phyloP scores from a whole-genome alignment of 768 basidiomycete genomes.

The Lentinula guzmanii region DNA sequence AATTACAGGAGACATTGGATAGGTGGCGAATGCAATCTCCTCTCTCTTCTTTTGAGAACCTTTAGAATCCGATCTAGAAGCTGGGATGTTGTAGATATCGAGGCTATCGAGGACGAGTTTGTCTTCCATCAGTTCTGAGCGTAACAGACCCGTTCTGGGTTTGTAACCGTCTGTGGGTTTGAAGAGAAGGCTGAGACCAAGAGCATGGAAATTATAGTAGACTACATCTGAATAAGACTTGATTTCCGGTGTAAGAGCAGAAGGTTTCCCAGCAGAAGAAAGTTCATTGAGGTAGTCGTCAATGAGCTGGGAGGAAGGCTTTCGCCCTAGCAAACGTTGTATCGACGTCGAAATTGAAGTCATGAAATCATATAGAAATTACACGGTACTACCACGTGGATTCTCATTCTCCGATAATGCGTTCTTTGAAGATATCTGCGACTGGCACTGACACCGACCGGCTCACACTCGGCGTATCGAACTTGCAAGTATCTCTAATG shows the following conservation, averaged over 20 bases:
- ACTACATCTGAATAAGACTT: slow-evolving; percentile 79
- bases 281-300: slow-evolving; percentile 35
- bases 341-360: slow-evolving; percentile 1
- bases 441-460: slow-evolving; percentile 1
- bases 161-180: slow-evolving; percentile 59
- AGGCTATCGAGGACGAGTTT: slow-evolving; percentile 60
- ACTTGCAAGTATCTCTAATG: slow-evolving; percentile 4
- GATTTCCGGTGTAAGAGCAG: slow-evolving; percentile 46
- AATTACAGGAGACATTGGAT: slow-evolving; percentile 48
- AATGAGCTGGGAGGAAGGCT: slow-evolving; percentile 42
- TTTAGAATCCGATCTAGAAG: slow-evolving; percentile 20
- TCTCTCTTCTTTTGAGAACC: slow-evolving; percentile 40
- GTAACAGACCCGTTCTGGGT: slow-evolving; percentile 37
- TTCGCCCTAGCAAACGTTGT: slow-evolving; percentile 41
- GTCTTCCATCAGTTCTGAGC: slow-evolving; percentile 43
- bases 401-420: background rate
- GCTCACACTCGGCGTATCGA: background rate
- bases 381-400: background rate
- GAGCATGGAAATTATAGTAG: slow-evolving; percentile 77
- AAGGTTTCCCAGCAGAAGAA: slow-evolving; percentile 17
- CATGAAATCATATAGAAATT: background rate
- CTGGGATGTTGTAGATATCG: slow-evolving; percentile 73
- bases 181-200: slow-evolving; percentile 83
- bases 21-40: slow-evolving; percentile 51
- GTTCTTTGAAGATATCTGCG: background rate